Conservation (phyloP, 2,329 filamentous ascomycete genomes). For the Simplicillium aogashimaense region DNA sequence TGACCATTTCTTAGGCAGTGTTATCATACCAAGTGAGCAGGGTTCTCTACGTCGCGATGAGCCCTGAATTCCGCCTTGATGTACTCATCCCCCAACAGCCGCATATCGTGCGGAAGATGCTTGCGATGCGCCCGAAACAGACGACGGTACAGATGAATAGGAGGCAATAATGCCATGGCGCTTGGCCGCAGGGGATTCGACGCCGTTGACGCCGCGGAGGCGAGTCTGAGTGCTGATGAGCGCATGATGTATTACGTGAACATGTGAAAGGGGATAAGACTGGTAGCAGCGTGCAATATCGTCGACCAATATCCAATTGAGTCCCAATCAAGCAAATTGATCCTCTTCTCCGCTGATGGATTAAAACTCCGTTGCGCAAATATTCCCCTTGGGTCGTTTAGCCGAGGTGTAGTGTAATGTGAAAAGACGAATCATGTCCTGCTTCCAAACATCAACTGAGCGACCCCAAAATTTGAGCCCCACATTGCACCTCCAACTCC, state of each 20-base stretch:
- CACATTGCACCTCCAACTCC: not conserved
- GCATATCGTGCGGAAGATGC: slow-evolving; percentile 62
- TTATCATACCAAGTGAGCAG: slow-evolving; percentile 68
- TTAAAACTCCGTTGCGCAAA: no score
- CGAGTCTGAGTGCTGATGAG: slow-evolving; percentile 17
- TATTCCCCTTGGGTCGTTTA: no score
- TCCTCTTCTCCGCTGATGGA: no score
- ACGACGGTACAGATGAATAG: slow-evolving; percentile 81
- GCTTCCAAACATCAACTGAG: no score
- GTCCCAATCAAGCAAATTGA: no score
- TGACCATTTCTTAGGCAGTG: not conserved
- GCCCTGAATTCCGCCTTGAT: slow-evolving; percentile 86
- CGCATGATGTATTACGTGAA: slow-evolving; percentile 13
- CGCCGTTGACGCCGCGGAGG: slow-evolving; percentile 22
- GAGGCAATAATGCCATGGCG: slow-evolving; percentile 65
- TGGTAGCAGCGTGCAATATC: no score
- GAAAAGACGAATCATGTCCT: no score
- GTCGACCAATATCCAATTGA: no score
- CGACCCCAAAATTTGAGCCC: not conserved
- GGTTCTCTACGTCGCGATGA: slow-evolving; percentile 78
- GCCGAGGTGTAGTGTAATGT: no score
- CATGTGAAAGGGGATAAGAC: not conserved
- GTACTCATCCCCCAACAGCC: slow-evolving; percentile 83
- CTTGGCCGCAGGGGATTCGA: slow-evolving; percentile 23
- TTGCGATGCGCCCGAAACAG: slow-evolving; percentile 79